Conservation (phyloP, 495 filamentous ascomycete genomes). For the Cenococcum geophilum region DNA sequence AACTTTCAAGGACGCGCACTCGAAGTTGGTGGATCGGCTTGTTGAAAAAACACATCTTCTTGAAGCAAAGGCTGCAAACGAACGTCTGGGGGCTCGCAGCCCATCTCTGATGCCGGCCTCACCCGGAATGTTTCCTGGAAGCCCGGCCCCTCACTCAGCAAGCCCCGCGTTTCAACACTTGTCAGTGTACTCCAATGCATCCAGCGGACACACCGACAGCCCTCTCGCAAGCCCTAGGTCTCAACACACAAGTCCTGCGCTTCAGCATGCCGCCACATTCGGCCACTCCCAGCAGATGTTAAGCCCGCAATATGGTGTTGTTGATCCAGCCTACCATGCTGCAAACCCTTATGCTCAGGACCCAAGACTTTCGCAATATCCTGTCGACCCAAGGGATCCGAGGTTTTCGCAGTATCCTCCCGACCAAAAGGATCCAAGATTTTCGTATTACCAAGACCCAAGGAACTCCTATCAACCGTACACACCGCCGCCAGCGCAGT, state of each 20-base stretch:
- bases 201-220: not conserved
- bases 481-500: not conserved
- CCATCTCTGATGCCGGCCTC: not conserved
- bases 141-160: not conserved
- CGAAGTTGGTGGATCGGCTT: conserved; percentile 57
- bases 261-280: not conserved
- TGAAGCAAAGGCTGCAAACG: conserved; percentile 22
- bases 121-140: not conserved
- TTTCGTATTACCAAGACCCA: conserved; percentile 1
- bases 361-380: not conserved
- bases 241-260: not conserved
- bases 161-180: not conserved
- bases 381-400: not conserved
- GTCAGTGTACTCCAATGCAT: not conserved
- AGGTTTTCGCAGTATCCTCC: not conserved
- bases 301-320: not conserved
- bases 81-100: conserved; percentile 10
- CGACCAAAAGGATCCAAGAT: not conserved
- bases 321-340: not conserved
- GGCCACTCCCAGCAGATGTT: not conserved
- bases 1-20: conserved; percentile 65
- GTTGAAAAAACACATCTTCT: conserved; percentile 49
- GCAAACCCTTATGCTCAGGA: not conserved
- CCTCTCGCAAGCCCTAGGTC: not conserved
- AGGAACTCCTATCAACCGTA: not conserved